Percentiles rank a stretch among this genome's conserved stretches.
These are phyloP conservation scores for Globisporangium ultimum DNA, from an alignment of 352 stramenopile genomes.

Conservation along the genomic window DNA sequence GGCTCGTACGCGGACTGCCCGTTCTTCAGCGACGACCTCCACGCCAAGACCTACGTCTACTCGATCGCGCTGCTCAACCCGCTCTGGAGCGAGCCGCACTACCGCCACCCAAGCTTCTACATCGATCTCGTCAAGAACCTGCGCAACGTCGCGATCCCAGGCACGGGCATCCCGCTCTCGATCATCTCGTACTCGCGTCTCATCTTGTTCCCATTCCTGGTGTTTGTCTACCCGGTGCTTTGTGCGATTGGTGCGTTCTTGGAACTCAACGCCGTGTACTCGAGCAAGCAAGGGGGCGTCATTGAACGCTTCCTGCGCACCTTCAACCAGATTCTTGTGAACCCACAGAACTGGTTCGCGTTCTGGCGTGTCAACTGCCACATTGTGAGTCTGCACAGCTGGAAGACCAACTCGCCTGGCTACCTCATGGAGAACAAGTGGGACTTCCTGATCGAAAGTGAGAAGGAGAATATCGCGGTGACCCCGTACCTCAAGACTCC, in stretches of 20 bases:
- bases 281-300: conserved; percentile 61
- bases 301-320: conserved; percentile 90
- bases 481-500: conserved; percentile 91
- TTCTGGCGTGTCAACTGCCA: conserved; percentile 97
- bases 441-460: conserved; percentile 95
- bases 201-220: conserved; percentile 81
- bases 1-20: conserved; percentile 71
- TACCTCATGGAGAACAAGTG: conserved; percentile 99
- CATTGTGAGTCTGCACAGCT: conserved; percentile 92
- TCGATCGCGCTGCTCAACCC: conserved; percentile 92
- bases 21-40: conserved; percentile 75
- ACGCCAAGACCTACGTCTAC: conserved; percentile 93
- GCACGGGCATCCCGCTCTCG: conserved; percentile 93
- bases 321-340: conserved; percentile 76
- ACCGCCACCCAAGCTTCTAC: conserved; percentile 94
- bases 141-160: conserved; percentile 96
- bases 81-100: conserved; percentile 95
- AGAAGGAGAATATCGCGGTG: conserved; percentile 90
- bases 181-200: conserved; percentile 82
- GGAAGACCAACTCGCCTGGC: conserved; percentile 88
- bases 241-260: conserved; percentile 82
- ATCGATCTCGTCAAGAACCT: conserved; percentile 96
- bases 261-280: conserved; percentile 60
- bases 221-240: conserved; percentile 87
- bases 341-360: conserved; percentile 95